phyloP scores from a whole-genome alignment of 2,329 filamentous ascomycete genomes.

The Cercospora citrullina region DNA sequence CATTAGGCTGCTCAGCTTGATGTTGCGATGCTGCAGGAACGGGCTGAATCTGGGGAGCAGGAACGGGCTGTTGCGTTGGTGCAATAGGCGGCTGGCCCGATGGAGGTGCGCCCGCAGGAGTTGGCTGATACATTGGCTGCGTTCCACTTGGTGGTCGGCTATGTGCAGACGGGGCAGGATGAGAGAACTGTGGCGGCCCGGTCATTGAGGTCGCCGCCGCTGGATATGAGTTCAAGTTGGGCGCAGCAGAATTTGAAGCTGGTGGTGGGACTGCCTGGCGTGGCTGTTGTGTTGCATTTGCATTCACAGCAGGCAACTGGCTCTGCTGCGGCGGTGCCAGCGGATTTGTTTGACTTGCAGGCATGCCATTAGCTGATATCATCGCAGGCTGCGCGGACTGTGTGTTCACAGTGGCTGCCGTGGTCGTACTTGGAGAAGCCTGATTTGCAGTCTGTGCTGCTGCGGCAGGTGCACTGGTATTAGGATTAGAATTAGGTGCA shows the following conservation, averaged over 20 bases:
- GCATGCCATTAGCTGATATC: neutral
- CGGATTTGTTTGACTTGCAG: neutral
- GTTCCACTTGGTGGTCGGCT: neutral
- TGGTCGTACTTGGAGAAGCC: neutral
- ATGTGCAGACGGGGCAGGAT: neutral
- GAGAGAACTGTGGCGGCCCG: neutral
- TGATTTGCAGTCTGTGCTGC: neutral
- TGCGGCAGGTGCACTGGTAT: neutral
- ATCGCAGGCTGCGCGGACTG: neutral
- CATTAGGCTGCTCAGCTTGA: neutral
- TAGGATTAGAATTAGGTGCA: slow-evolving; percentile 2
- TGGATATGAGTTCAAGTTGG: neutral
- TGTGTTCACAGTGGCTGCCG: neutral
- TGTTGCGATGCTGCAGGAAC: neutral
- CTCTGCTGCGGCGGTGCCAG: neutral
- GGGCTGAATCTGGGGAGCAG: neutral
- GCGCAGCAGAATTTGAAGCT: neutral
- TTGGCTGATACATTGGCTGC: neutral
- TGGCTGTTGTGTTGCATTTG: slow-evolving; percentile 4
- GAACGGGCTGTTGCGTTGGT: neutral
- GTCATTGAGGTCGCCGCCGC: neutral
- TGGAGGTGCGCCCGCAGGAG: neutral
- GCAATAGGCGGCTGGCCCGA: neutral
- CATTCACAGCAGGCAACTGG: neutral
- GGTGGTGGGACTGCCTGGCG: neutral